A percentile compares a stretch with the other conserved stretches of the same genome.
Conservation (phyloP, 1,139 yeast genomes). For the Yamadazyma sp. region DNA sequence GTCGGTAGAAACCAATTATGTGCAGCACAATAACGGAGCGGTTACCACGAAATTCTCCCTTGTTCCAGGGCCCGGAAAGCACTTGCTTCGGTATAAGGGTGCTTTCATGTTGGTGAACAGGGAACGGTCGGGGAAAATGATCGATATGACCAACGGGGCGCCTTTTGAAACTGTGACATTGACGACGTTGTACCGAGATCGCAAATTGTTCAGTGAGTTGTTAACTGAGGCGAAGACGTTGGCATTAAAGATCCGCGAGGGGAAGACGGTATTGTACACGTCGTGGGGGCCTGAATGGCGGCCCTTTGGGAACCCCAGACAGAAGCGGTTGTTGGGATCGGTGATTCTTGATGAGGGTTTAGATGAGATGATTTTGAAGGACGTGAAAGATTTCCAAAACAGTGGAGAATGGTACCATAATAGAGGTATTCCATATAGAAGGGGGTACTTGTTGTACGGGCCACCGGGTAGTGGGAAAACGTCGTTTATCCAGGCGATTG, state of each 20-base stretch:
- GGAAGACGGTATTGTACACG: conserved; percentile 89
- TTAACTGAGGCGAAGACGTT: conserved; percentile 79
- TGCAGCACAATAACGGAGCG: conserved; percentile 92
- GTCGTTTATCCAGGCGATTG: conserved; percentile 91
- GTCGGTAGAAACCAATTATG: conserved; percentile 82
- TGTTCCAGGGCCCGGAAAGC: conserved; percentile 99
- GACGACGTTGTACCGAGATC: conserved; percentile 84
- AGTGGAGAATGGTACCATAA: conserved; percentile 92
- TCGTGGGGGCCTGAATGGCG: conserved; percentile 99
- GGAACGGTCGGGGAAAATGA: conserved; percentile 84
- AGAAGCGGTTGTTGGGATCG: conserved; percentile 78
- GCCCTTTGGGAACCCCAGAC: conserved; percentile 95
- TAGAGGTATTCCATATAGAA: conserved; percentile 93
- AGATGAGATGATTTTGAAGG: conserved; percentile 61
- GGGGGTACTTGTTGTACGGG: conserved; percentile 92
- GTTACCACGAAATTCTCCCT: conserved; percentile 83
- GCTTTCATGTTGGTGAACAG: conserved; percentile 88
- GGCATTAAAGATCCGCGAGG: conserved; percentile 84
- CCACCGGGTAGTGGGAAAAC: conserved; percentile 99
- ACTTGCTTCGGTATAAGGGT: conserved; percentile 78
- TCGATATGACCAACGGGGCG: conserved; percentile 87
- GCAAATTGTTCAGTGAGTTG: conserved; percentile 67
- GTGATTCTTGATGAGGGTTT: conserved; percentile 82
- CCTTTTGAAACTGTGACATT: conserved; percentile 95
- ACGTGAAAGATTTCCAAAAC: conserved; percentile 74